Evolutionary conservation across 129 eudicot species (phyloP).

Genomic region (Kitagawia praeruptora): DNA sequence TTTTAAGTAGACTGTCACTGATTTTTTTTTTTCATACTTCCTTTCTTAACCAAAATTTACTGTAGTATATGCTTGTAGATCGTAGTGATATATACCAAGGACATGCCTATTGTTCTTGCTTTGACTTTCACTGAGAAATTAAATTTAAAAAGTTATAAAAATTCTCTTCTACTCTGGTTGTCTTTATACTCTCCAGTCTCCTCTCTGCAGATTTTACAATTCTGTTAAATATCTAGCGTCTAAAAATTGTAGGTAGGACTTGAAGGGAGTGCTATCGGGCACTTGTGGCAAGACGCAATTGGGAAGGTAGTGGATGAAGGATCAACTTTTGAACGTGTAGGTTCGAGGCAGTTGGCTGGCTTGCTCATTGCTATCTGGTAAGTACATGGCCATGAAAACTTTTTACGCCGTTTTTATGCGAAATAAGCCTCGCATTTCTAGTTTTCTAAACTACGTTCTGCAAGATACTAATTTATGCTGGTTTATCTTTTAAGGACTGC

Average conservation of each 20-base stretch:
- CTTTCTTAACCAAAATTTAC: too few species aligned
- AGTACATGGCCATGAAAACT: neutral
- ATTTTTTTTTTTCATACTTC: neutral
- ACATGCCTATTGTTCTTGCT: neutral
- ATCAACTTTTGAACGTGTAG: conserved; percentile 78
- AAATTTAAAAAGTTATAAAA: neutral
- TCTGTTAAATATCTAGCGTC: conserved; percentile 12
- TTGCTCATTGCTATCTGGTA: conserved; percentile 95
- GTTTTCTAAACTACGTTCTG: neutral
- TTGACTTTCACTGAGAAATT: too few species aligned
- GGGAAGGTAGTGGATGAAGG: conserved; percentile 92
- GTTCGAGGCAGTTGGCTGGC: conserved; percentile 87
- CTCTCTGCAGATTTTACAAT: neutral
- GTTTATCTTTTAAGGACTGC: neutral
- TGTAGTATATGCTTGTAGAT: neutral
- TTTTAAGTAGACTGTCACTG: neutral
- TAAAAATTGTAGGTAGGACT: conserved; percentile 79
- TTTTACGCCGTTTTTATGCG: neutral
- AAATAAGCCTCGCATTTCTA: neutral
- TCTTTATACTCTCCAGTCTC: neutral
- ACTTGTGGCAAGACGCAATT: conserved; percentile 91
- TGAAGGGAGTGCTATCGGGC: conserved; percentile 96
- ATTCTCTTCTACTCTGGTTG: neutral
- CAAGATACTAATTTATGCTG: neutral
- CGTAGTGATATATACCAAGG: neutral